Base-by-base conservation (phyloP, 2,329 filamentous ascomycete species). In the Periconia sp. region DNA sequence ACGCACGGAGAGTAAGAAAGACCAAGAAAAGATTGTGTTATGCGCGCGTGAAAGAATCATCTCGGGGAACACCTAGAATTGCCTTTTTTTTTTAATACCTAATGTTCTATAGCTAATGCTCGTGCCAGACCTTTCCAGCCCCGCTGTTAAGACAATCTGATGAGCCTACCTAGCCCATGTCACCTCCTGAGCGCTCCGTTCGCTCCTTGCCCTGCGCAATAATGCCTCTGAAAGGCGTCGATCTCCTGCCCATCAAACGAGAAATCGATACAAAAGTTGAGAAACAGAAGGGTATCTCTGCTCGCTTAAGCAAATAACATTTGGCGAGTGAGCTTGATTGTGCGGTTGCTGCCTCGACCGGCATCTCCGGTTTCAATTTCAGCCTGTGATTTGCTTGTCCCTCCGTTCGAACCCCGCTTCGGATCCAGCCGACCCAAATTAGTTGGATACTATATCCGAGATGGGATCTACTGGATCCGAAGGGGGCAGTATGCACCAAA, bases 281-380 rank as follows among this genome's bases (percentile, higher is more conserved):
- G 40, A 45, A 54, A 57, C 53, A 61, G 56, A 63, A 66, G 65
- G 65, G 63, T 68, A 69, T 68, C 54, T 66, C 60, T 60, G 57
- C 61, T 63, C 65, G 58, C 59, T 43, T 46, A 60, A 65, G 59
- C 60, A 61, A 61, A 66, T 49, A 59, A 63, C 54, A 56, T 38
- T 50, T 50, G 37, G 59, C 58, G 63, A 65, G 61, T 56, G 60
- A 66, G 63, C 57, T 56, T 59, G 35, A 44, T 56, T 64, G 58
- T 63, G 51, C 53, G 60, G 50, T 42, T 47, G 50, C 40, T 42
- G 43, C 41, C 47, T 35, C 31, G 37, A 24, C 28, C 36, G 37
- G 38, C 45, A 36, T 48, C 50, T 48, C 47, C 42, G 52, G 54
- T 56, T 56, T 56, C 63, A 66, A 70, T 69, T 68, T 70, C 52